phyloP scores from a whole-genome alignment of 768 basidiomycete genomes.

The Pulveroboletus sp. region DNA sequence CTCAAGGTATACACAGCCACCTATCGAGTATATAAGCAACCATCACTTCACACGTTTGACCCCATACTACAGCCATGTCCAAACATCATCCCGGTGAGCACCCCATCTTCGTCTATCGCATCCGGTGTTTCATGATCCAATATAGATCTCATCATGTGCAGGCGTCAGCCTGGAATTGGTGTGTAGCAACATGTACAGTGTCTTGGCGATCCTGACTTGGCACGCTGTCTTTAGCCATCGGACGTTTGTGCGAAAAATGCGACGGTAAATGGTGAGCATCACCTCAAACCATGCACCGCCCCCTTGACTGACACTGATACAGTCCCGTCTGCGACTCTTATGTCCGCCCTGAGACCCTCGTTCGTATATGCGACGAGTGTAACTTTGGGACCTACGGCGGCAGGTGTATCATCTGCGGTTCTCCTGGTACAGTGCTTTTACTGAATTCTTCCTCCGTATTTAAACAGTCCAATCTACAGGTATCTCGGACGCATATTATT shows the following conservation, averaged over 20 bases:
- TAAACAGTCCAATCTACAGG: conserved; percentile 43
- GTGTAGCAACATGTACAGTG: conserved; percentile 23
- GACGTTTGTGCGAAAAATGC: conserved; percentile 97
- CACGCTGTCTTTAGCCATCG: conserved; percentile 65
- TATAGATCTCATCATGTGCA: conserved; percentile 95
- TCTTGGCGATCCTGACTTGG: conserved; percentile 7
- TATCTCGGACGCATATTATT: conserved; percentile 99
- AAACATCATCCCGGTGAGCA: conserved; percentile 82
- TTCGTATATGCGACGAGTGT: conserved; percentile 98
- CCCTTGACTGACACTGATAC: not conserved
- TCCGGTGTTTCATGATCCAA: not conserved
- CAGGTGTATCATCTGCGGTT: conserved; percentile 95
- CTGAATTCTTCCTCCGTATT: not conserved
- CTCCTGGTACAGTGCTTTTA: conserved; percentile 64
- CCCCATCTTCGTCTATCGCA: not conserved
- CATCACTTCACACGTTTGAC: conserved; percentile 7
- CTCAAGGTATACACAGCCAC: conserved; percentile 14
- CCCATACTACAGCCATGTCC: conserved; percentile 55
- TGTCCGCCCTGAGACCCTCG: conserved; percentile 96
- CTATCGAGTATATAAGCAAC: conserved; percentile 1
- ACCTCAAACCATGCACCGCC: not conserved
- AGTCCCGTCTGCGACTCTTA: conserved; percentile 99
- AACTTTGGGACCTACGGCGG: conserved; percentile 99
- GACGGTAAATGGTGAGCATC: conserved; percentile 93
- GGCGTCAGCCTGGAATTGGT: conserved; percentile 97